A percentile compares a stretch with the other conserved stretches of the same genome.
Conservation (phyloP, 2,329 filamentous ascomycete genomes). For the Colletotrichum australisinense region DNA sequence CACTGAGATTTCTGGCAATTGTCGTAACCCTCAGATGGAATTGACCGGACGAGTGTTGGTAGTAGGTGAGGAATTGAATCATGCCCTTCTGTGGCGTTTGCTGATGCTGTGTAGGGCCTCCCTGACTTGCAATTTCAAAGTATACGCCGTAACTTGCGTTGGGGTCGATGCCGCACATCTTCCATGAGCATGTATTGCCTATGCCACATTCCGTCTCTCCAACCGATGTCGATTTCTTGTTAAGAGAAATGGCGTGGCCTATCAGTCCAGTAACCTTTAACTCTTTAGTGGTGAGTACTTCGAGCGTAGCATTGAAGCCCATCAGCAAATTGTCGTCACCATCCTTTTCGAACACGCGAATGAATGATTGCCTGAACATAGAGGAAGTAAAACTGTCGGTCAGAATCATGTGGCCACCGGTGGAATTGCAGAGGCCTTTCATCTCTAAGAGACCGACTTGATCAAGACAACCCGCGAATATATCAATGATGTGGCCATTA, state of each 20-base stretch:
- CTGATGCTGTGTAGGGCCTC: conserved; percentile 85
- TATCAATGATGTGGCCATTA: conserved; percentile 97
- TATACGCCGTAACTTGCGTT: conserved; percentile 95
- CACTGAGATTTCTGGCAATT: conserved; percentile 89
- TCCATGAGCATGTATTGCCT: conserved; percentile 98
- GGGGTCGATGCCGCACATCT: conserved; percentile 98
- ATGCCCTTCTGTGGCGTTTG: conserved; percentile 91
- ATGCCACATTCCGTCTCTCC: conserved; percentile 99
- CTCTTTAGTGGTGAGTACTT: conserved; percentile 97
- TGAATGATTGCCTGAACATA: conserved; percentile 99
- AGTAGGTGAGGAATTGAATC: conserved; percentile 99
- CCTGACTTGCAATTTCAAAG: conserved; percentile 97
- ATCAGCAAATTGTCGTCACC: conserved; percentile 93
- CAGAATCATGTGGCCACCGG: conserved; percentile 96
- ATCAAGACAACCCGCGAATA: conserved; percentile 96
- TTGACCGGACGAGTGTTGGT: conserved; percentile 95
- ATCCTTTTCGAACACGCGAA: conserved; percentile 97
- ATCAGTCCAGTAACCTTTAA: conserved; percentile 98
- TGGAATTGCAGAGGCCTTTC: conserved; percentile 96
- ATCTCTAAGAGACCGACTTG: conserved; percentile 98
- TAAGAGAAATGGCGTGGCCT: conserved; percentile 94
- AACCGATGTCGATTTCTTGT: conserved; percentile 97
- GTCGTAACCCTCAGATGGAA: conserved; percentile 97
- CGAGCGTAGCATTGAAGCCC: conserved; percentile 97
- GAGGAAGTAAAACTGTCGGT: conserved; percentile 99